Conservation (phyloP, 2,329 filamentous ascomycete species). For the Claviceps sp. region DNA sequence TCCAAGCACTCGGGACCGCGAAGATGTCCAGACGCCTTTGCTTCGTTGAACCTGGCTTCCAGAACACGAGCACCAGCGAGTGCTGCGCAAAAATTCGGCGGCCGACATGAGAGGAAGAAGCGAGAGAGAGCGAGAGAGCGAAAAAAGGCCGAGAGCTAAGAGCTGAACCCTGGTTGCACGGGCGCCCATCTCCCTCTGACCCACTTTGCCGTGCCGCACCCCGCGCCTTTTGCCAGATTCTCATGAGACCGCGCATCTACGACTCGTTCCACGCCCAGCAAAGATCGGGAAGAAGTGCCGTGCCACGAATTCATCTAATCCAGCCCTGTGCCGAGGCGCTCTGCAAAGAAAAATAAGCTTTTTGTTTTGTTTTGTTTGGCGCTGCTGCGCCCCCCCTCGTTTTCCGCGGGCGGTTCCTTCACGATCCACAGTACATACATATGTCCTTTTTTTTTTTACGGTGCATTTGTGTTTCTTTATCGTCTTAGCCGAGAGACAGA, state of each 20-base stretch:
- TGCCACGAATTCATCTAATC: too few species aligned
- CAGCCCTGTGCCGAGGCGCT: neutral
- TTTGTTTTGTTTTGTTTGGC: neutral
- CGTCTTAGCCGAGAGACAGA: neutral
- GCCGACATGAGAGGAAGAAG: too few species aligned
- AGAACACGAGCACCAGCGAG: neutral
- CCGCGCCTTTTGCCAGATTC: neutral
- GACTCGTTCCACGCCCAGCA: neutral
- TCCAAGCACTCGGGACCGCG: conserved; percentile 2
- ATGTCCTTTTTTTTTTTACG: neutral
- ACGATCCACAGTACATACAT: too few species aligned
- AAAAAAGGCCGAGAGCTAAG: neutral
- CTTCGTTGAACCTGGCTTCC: conserved; percentile 1
- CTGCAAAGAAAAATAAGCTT: neutral
- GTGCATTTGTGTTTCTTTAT: neutral
- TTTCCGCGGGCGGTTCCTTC: too few species aligned
- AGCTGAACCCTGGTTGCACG: neutral
- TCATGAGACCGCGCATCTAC: neutral
- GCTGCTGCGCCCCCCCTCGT: neutral
- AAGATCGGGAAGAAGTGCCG: too few species aligned
- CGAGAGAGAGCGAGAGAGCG: neutral
- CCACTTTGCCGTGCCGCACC: conserved; percentile 1
- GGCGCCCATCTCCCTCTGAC: neutral
- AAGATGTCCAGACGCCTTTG: neutral
- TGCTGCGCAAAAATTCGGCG: neutral